Percentiles rank a stretch among this genome's conserved stretches.
Evolutionary conservation across 805 yeast genomes (phyloP).

Genomic region (Diddensiella santjacobensis): DNA sequence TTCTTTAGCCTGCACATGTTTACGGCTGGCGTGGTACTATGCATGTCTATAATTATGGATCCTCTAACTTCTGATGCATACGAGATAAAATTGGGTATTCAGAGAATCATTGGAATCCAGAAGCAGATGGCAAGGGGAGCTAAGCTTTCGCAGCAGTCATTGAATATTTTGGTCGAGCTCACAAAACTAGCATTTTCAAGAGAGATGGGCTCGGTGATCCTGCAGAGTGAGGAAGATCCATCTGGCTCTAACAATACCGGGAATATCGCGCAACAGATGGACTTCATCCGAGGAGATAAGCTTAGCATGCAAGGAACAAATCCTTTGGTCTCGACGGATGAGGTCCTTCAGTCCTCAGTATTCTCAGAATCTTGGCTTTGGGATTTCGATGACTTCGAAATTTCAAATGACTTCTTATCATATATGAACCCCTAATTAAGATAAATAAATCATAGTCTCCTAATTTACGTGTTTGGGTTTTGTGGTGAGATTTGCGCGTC

Average conservation of each 20-base stretch:
- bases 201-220: slow-evolving; percentile 11
- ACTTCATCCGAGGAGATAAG: not conserved
- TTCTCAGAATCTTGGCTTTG: slow-evolving; percentile 10
- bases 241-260: not conserved
- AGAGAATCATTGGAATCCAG: slow-evolving; percentile 10
- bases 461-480: no score
- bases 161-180: slow-evolving; percentile 7
- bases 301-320: not conserved
- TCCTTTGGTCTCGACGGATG: slow-evolving; percentile 3
- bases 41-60: slow-evolving; percentile 16
- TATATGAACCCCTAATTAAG: slow-evolving; percentile 1
- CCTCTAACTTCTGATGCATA: slow-evolving; percentile 9
- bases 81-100: slow-evolving; percentile 9
- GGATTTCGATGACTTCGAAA: slow-evolving; percentile 12
- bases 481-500: no score
- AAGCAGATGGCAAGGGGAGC: slow-evolving; percentile 9
- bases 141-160: slow-evolving; percentile 9
- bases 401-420: slow-evolving; percentile 4
- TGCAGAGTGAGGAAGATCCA: slow-evolving; percentile 1
- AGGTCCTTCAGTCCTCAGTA: slow-evolving; percentile 10
- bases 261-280: not conserved
- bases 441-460: no score
- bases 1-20: slow-evolving; percentile 13
- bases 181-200: slow-evolving; percentile 12
- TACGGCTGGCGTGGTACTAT: slow-evolving; percentile 15